Percentiles rank a stretch among this genome's conserved stretches.
Conservation (phyloP, 1,284 basidiomycete species). For the Salmacisia buchloeana region DNA sequence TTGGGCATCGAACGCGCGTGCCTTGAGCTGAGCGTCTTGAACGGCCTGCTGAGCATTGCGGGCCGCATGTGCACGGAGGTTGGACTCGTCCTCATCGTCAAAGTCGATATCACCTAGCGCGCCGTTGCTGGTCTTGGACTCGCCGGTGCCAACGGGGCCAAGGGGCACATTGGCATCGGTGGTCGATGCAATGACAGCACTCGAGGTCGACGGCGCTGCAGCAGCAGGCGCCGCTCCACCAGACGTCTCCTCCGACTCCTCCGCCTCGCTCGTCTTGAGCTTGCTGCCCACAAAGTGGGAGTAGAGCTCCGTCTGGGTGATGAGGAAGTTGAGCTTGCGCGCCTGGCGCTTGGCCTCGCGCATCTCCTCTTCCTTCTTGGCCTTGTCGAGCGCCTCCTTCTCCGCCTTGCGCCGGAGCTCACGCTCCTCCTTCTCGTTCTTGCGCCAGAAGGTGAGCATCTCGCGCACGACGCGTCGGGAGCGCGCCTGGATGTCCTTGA, state of each 20-base stretch:
- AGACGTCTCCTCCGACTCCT: slow-evolving; percentile 61
- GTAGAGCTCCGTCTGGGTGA: slow-evolving; percentile 98
- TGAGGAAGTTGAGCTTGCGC: slow-evolving; percentile 95
- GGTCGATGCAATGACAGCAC: slow-evolving; percentile 53
- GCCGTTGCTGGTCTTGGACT: slow-evolving; percentile 28
- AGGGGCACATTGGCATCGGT: slow-evolving; percentile 61
- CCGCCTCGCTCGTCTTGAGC: slow-evolving; percentile 88
- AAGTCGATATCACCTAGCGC: slow-evolving; percentile 79
- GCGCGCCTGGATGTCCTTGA: slow-evolving; percentile 82
- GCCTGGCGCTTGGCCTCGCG: slow-evolving; percentile 91
- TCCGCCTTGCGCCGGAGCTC: slow-evolving; percentile 89
- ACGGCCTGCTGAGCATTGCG: slow-evolving; percentile 87
- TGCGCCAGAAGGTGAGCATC: slow-evolving; percentile 95
- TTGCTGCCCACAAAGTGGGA: slow-evolving; percentile 99
- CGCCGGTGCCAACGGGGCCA: slow-evolving; percentile 52
- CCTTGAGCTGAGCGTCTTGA: slow-evolving; percentile 70
- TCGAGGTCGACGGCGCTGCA: slow-evolving; percentile 17
- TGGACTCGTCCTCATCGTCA: slow-evolving; percentile 88
- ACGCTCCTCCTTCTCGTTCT: slow-evolving; percentile 87
- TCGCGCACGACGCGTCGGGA: slow-evolving; percentile 73
- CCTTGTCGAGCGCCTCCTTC: slow-evolving; percentile 56
- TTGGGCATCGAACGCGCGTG: slow-evolving; percentile 76
- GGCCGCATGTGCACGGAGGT: slow-evolving; percentile 79
- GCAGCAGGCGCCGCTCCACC: slow-evolving; percentile 33
- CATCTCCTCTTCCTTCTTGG: slow-evolving; percentile 91